Conservation (phyloP, 495 filamentous ascomycete genomes). For the Lasiosphaeria hispida region DNA sequence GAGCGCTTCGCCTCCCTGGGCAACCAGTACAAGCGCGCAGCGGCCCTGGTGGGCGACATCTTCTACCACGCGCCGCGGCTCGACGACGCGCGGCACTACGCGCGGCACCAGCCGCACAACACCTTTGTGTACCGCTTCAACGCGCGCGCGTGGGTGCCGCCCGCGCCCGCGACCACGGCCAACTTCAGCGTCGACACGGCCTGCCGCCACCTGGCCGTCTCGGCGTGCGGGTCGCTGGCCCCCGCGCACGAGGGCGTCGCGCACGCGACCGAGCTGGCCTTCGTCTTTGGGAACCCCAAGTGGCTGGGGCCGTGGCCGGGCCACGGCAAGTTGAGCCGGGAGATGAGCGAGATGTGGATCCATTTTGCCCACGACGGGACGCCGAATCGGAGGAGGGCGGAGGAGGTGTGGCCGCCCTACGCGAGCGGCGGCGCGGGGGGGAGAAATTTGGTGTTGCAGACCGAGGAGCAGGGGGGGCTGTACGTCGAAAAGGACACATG, state of each 20-base stretch:
- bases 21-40: conserved; percentile 35
- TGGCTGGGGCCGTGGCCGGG: conserved; percentile 30
- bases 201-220: not conserved
- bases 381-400: conserved; percentile 26
- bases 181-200: conserved; percentile 14
- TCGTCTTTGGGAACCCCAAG: conserved; percentile 35
- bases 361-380: conserved; percentile 32
- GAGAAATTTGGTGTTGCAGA: conserved; percentile 35
- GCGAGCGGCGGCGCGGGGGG: conserved; percentile 21
- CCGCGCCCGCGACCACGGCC: not conserved
- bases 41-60: conserved; percentile 36
- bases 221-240: conserved; percentile 18
- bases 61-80: conserved; percentile 37
- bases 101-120: conserved; percentile 12
- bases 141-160: conserved; percentile 27
- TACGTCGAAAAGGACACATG: conserved; percentile 34
- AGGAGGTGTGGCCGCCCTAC: conserved; percentile 33
- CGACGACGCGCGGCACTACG: conserved; percentile 28
- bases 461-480: conserved; percentile 30
- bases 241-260: conserved; percentile 34
- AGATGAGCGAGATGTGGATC: conserved; percentile 33
- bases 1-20: conserved; percentile 30
- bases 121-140: conserved; percentile 37
- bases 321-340: conserved; percentile 26
- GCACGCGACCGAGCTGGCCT: conserved; percentile 36